Evolutionary conservation across 768 basidiomycete species (phyloP), one percentile per base, ranked within the genome.

Genomic region (Porphyrellus cyaneotinctus): DNA sequence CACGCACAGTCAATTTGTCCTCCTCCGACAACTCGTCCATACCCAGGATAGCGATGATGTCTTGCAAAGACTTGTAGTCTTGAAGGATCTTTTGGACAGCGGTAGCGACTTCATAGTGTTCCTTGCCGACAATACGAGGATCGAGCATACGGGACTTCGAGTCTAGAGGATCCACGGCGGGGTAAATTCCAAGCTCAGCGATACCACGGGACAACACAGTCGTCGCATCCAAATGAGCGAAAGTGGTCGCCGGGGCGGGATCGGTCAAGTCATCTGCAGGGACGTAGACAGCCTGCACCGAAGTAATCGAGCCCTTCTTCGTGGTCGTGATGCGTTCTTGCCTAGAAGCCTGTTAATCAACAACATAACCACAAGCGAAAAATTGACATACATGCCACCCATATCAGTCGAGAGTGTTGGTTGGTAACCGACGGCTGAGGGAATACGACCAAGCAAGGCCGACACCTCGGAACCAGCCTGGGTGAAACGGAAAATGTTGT

Each of bases 401-500:
- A 99, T 99, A 74, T 99, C 97, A 70, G 97, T 99, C 60, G 97
- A 97, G 56, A 98, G 88, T 48, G 97, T 98, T 70, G 97, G 97
- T 73, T 99, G 97, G 79, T 99, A 99, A 85, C 97, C 97, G 83
- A 99, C 97, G 59, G 97, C 97, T 62, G 97, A 98, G 62, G 97
- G 97, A 69, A 98, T 99, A 92, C 97, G 97, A 82, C 97, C 97
- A 62, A 98, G 90, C 65, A 99, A 76, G 59, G 97, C 97, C 77
- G 97, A 99, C 81, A 98, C 97, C 73, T 98, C 97, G 59, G 97
- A 99, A 87, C 97, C 97, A 68, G 97, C 97, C 75, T 98, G 97
- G 64, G 97, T 99, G 91, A 99, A 99, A 71, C 97, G 95, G 97
- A 99, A 99, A 77, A 99, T 99, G 85, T 99, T 99, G 89, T 99